Conservation (phyloP, 129 eudicot species). For the Artemisia argyi region DNA sequence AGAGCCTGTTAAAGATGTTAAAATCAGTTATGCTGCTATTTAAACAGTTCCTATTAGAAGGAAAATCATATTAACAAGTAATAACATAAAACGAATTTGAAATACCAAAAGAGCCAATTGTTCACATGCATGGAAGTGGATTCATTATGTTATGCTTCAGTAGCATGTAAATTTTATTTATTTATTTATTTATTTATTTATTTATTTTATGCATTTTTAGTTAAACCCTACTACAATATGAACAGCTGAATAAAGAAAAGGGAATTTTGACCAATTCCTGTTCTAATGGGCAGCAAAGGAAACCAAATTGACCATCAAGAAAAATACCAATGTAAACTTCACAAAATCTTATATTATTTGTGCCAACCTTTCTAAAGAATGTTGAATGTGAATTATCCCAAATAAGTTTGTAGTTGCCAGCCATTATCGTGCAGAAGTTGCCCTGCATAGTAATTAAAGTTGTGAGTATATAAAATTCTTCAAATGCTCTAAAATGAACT, state of each 20-base stretch:
- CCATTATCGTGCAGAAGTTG: conserved; percentile 67
- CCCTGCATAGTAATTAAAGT: conserved; percentile 49
- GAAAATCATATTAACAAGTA: not conserved
- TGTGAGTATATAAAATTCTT: not conserved
- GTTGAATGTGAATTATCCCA: conserved; percentile 91
- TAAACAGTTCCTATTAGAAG: too few relatives aligned
- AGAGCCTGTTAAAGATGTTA: conserved; percentile 46
- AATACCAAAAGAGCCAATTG: not conserved
- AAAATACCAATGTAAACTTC: too few relatives aligned
- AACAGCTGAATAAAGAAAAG: too few relatives aligned
- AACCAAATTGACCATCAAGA: not conserved
- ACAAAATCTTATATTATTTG: not conserved
- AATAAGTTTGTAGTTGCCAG: conserved; percentile 82
- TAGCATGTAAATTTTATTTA: too few relatives aligned
- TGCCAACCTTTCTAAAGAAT: conserved; percentile 73
- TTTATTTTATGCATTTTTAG: not conserved
- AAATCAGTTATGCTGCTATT: not conserved
- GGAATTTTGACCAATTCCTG: too few relatives aligned
- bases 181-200: too few relatives aligned
- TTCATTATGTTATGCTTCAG: not conserved
- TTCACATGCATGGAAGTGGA: not conserved
- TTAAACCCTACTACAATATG: not conserved
- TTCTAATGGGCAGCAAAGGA: not conserved
- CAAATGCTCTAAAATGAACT: not conserved
- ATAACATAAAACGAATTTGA: not conserved